A percentile compares a stretch with the other conserved stretches of the same genome.
Conservation (phyloP, 345 rosid genomes). For the Raphanus sativus region DNA sequence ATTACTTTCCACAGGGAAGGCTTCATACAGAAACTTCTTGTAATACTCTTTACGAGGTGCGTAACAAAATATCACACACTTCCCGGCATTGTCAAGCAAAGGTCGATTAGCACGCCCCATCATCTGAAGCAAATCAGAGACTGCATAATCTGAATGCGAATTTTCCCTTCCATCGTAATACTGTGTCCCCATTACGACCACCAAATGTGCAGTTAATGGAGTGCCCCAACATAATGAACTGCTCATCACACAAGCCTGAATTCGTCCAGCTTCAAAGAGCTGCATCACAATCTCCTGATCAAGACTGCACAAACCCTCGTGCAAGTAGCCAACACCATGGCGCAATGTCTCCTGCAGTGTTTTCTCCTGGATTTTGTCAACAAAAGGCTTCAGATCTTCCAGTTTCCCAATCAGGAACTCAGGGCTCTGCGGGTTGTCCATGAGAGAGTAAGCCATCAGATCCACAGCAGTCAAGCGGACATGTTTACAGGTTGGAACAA, state of each 20-base stretch:
- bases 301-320: slow-evolving; percentile 75
- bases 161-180: slow-evolving; percentile 88
- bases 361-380: slow-evolving; percentile 59
- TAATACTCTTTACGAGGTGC: slow-evolving; percentile 91
- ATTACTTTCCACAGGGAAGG: slow-evolving; percentile 90
- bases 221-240: slow-evolving; percentile 87
- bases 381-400: slow-evolving; percentile 63
- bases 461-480: slow-evolving; percentile 85
- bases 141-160: slow-evolving; percentile 82
- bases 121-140: slow-evolving; percentile 90
- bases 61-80: slow-evolving; percentile 84
- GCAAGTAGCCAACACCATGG: slow-evolving; percentile 86
- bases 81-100: slow-evolving; percentile 76
- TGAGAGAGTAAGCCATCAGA: slow-evolving; percentile 78
- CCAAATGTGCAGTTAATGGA: too few species aligned
- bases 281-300: slow-evolving; percentile 83
- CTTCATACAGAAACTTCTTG: slow-evolving; percentile 87
- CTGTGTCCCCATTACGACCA: too few species aligned
- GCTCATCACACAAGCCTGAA: slow-evolving; percentile 95
- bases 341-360: slow-evolving; percentile 63
- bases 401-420: slow-evolving; percentile 52
- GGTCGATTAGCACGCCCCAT: slow-evolving; percentile 96
- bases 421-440: slow-evolving; percentile 56
- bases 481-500: slow-evolving; percentile 91
- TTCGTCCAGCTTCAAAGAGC: slow-evolving; percentile 82